A percentile compares a stretch with the other conserved stretches of the same genome.
Evolutionary conservation across 345 rosid species (phyloP).

Genomic region (Lepidium sativum): DNA sequence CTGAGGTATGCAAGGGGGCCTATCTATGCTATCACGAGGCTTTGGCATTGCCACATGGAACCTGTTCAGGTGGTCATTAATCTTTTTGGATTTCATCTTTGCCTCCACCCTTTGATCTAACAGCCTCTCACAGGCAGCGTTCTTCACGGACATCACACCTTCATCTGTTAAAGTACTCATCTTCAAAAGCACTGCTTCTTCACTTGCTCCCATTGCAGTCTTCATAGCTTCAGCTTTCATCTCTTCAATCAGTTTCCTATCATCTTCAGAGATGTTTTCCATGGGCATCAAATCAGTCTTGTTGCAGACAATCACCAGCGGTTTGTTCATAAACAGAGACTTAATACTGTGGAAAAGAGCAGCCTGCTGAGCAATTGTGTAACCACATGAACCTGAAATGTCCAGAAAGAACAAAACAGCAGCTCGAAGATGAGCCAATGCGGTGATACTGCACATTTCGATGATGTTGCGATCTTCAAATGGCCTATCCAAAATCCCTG

Average conservation of each 20-base stretch:
- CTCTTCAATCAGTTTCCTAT: slow-evolving; percentile 58
- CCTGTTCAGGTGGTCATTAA: slow-evolving; percentile 76
- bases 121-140: slow-evolving; percentile 85
- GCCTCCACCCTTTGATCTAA: slow-evolving; percentile 80
- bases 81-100: slow-evolving; percentile 94
- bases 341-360: slow-evolving; percentile 93
- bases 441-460: slow-evolving; percentile 95
- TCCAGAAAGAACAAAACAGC: slow-evolving; percentile 83
- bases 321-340: slow-evolving; percentile 82
- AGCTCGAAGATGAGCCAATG: slow-evolving; percentile 81
- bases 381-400: slow-evolving; percentile 87
- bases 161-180: slow-evolving; percentile 88
- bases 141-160: slow-evolving; percentile 77
- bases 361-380: slow-evolving; percentile 89
- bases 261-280: slow-evolving; percentile 66
- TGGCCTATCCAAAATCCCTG: slow-evolving; percentile 90
- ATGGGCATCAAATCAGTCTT: slow-evolving; percentile 93
- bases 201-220: slow-evolving; percentile 53
- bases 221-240: slow-evolving; percentile 84
- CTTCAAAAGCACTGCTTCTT: slow-evolving; percentile 55
- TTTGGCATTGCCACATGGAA: slow-evolving; percentile 88
- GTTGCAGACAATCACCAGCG: slow-evolving; percentile 85
- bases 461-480: slow-evolving; percentile 90
- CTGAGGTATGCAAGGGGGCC: slow-evolving; percentile 69
- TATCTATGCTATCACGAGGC: slow-evolving; percentile 68